These are phyloP conservation scores for Phalaenopsis hybrid DNA, from an alignment of 116 monocot genomes.

Conservation along the genomic window DNA sequence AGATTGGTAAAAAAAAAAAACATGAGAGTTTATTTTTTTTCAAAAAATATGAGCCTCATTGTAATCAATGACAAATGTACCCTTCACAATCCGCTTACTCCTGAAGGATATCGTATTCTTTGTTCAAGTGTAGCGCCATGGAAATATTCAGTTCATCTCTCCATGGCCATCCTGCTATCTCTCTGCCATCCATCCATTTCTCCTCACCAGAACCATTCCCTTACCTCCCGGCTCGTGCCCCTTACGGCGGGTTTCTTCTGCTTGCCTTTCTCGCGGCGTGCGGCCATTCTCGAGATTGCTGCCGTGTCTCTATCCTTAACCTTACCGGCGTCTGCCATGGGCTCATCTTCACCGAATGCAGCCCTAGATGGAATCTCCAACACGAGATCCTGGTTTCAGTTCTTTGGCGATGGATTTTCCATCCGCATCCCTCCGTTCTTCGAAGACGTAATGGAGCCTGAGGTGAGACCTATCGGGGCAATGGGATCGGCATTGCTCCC, in stretches of 20 bases:
- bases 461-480: slow-evolving; percentile 28
- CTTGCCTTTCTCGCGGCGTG: slow-evolving; percentile 26
- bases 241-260: not conserved
- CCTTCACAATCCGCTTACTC: too few species aligned
- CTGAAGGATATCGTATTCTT: too few species aligned
- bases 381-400: slow-evolving; percentile 81
- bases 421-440: slow-evolving; percentile 80
- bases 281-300: slow-evolving; percentile 18
- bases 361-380: slow-evolving; percentile 45
- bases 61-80: too few species aligned
- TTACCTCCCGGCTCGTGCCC: slow-evolving; percentile 9
- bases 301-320: slow-evolving; percentile 18
- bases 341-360: slow-evolving; percentile 21
- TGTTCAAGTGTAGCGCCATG: not conserved
- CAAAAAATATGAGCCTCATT: too few species aligned
- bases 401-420: slow-evolving; percentile 80
- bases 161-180: slow-evolving; percentile 29
- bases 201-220: slow-evolving; percentile 14
- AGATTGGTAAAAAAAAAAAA: too few species aligned
- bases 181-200: slow-evolving; percentile 9
- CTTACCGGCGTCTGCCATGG: not conserved
- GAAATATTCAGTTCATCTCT: not conserved
- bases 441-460: slow-evolving; percentile 83
- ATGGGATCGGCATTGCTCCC: not conserved
- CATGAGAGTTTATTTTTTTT: too few species aligned